Evolutionary conservation across 371 early-diverging fungal genomes (phyloP), one percentile per base, ranked within the genome.

Genomic region (Apophysomyces elegans): DNA sequence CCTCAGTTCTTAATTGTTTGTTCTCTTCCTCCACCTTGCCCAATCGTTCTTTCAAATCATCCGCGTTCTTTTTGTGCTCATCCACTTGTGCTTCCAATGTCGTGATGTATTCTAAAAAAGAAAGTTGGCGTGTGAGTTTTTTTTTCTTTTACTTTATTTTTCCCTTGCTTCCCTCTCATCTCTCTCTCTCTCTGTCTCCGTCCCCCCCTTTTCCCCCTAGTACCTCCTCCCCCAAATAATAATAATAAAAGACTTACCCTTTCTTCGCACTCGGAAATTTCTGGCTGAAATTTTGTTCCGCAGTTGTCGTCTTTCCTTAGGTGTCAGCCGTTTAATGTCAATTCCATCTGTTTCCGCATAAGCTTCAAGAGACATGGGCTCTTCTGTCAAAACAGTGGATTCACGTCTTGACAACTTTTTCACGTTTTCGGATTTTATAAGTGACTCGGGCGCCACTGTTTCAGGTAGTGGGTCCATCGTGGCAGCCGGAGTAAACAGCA

Each of bases 271-370:
- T 54, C 95, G 85, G 75, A 95, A 95, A 71, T 92, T 92, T 65
- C 95, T 80, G 13, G 95, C 95, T 11, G 93, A 93, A 59, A 94
- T 89, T 71, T 93, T 94, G 83, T 95, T 95, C n/a, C 94, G 83
- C 58, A 94, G 72, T 70, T 93, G 93, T 41, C 94, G 77, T 21
- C 92, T 83, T 74, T 95, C 93, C 68, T 92, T 93, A 13, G 91
- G 81, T 0, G 88, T 80, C 72, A 92, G 76, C 58, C 80, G 83
- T 63, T 86, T 87, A 65, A 78, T 72, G 37, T 71, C 72, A 45
- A 71, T 67, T 11, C 72, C 72, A 62, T 71, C 67, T 12, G 64
- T 61, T 67, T 62, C 68, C 18, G 72, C 72, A 50, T 67, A 71
- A 4, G 64, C 72, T 44, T 71, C 72, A 13, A 71, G 50, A 13